Percentiles rank a stretch among this genome's conserved stretches.
Evolutionary conservation across 2,329 filamentous ascomycete species (phyloP).

Genomic region (Cytospora piceicola): DNA sequence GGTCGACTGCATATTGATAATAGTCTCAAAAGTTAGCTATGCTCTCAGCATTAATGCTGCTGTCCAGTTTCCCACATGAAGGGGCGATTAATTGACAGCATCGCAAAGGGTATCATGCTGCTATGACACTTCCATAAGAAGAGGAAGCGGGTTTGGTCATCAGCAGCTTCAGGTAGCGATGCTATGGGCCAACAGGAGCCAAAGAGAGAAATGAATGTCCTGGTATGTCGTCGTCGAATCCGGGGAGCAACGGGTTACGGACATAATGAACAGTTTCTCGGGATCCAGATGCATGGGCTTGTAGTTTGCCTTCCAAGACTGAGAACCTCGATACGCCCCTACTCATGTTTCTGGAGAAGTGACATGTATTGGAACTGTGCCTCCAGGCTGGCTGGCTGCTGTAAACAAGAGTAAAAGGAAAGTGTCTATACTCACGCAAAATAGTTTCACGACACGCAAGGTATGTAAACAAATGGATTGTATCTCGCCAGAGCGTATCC

Average conservation of each 20-base stretch:
- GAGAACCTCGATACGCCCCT: not conserved
- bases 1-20: conserved; percentile 44
- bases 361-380: not conserved
- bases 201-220: not conserved
- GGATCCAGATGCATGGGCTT: not conserved
- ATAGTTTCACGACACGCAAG: conserved; percentile 4
- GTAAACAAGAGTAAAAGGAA: not conserved
- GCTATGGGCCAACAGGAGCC: conserved; percentile 7
- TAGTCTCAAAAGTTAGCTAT: conserved; percentile 39
- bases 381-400: not conserved
- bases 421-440: conserved; percentile 11
- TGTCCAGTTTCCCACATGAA: conserved; percentile 11
- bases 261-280: not conserved
- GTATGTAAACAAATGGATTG: conserved; percentile 13
- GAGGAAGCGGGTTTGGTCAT: not conserved
- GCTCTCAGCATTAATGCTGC: conserved; percentile 32
- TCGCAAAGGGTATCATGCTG: conserved; percentile 1
- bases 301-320: not conserved
- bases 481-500: conserved; percentile 4
- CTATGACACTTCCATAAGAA: not conserved
- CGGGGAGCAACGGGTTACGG: not conserved
- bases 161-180: conserved; percentile 5
- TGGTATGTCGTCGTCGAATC: not conserved
- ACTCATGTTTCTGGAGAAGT: conserved; percentile 3
- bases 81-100: conserved; percentile 8